Evolutionary conservation across 768 basidiomycete genomes (phyloP).

Genomic region (Leucocoprinus sp.): DNA sequence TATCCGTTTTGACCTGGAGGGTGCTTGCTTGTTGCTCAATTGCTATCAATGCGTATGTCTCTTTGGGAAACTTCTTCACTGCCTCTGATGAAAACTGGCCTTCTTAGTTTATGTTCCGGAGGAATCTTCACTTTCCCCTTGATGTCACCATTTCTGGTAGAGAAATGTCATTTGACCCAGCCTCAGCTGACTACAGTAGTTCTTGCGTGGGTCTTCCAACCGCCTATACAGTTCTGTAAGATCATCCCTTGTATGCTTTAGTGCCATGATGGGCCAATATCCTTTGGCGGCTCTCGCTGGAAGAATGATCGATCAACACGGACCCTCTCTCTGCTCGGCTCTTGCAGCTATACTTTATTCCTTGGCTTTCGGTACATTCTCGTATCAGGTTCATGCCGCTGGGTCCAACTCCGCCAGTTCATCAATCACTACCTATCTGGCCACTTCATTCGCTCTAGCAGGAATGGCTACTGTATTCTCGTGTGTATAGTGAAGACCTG

Average conservation of each 20-base stretch:
- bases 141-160: conserved; percentile 53
- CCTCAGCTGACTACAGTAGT: conserved; percentile 74
- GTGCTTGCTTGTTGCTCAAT: conserved; percentile 41
- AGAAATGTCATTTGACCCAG: conserved; percentile 57
- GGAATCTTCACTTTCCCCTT: conserved; percentile 76
- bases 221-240: background rate
- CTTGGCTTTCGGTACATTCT: conserved; percentile 54
- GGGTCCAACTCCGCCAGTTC: conserved; percentile 35
- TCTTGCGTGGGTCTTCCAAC: conserved; percentile 47
- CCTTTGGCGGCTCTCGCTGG: conserved; percentile 66
- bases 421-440: conserved; percentile 36
- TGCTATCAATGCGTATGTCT: conserved; percentile 53
- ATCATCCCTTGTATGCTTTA: conserved; percentile 20
- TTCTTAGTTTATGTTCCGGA: conserved; percentile 63
- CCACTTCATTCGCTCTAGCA: conserved; percentile 50
- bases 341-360: conserved; percentile 51
- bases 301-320: conserved; percentile 56
- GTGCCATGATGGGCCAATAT: conserved; percentile 81
- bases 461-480: conserved; percentile 68
- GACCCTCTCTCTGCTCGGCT: conserved; percentile 62
- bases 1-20: conserved; percentile 11
- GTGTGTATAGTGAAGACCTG: conserved; percentile 34
- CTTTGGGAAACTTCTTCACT: conserved; percentile 1
- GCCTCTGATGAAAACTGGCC: background rate
- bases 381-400: conserved; percentile 40